Conservation (phyloP, 2,329 filamentous ascomycete genomes). For the Sporothrix pallida region DNA sequence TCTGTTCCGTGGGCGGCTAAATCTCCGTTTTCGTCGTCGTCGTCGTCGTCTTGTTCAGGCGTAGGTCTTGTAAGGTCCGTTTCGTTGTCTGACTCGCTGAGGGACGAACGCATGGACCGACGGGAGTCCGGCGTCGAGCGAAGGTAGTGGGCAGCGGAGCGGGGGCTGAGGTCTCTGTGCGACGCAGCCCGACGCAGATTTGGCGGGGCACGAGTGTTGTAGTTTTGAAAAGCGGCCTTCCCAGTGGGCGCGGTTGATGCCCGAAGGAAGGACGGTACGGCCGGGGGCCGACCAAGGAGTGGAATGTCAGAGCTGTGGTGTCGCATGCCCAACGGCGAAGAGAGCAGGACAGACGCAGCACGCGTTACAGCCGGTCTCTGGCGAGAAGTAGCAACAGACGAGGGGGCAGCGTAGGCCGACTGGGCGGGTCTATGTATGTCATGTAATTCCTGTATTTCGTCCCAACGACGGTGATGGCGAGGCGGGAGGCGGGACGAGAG, state of each 20-base stretch:
- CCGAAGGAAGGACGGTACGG: conserved; percentile 34
- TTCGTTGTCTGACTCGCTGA: conserved; percentile 49
- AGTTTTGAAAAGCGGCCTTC: conserved; percentile 34
- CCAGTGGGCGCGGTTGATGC: conserved; percentile 35
- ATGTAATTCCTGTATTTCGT: conserved; percentile 31
- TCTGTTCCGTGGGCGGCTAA: conserved; percentile 36
- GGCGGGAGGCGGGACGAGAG: conserved; percentile 42
- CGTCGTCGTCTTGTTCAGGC: conserved; percentile 43
- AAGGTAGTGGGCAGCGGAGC: conserved; percentile 45
- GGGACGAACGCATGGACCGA: conserved; percentile 46
- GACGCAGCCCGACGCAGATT: conserved; percentile 41
- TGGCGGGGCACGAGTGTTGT: conserved; percentile 43
- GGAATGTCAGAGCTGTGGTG: conserved; percentile 44
- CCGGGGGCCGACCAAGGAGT: conserved; percentile 40
- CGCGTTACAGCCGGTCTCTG: conserved; percentile 36
- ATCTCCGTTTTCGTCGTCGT: conserved; percentile 42
- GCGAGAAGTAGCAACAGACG: conserved; percentile 28
- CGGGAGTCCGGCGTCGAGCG: conserved; percentile 49
- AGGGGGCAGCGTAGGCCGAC: conserved; percentile 37
- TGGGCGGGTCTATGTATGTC: conserved; percentile 40
- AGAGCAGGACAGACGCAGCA: conserved; percentile 38
- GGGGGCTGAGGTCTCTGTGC: conserved; percentile 44
- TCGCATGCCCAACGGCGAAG: conserved; percentile 42
- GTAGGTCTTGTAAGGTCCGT: conserved; percentile 48
- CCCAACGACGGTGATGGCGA: conserved; percentile 40